A percentile compares a stretch with the other conserved stretches of the same genome.
Evolutionary conservation across 257 asterid genomes (phyloP).

Genomic region (Solanum tacnaense): DNA sequence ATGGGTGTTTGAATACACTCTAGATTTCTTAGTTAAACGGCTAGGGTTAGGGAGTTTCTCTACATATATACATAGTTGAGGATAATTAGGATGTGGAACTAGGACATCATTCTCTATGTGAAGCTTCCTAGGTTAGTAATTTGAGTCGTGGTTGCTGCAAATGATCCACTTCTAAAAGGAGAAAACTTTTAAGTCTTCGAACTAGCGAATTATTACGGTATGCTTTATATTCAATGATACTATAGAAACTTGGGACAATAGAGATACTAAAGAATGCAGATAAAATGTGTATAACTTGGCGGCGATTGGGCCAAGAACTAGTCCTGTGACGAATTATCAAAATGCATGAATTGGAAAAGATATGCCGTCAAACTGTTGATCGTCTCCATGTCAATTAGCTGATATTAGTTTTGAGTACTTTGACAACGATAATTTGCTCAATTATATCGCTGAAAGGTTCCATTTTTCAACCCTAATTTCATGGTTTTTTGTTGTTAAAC

Average conservation of each 20-base stretch:
- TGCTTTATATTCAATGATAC: not conserved
- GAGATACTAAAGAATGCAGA: not conserved
- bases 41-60: not conserved
- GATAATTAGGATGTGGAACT: not conserved
- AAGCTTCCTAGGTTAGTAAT: not conserved
- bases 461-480: not conserved
- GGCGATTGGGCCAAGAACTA: not conserved
- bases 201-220: not conserved
- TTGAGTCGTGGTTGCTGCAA: not conserved
- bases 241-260: not conserved
- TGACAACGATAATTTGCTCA: constrained; percentile 5
- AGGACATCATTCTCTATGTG: not conserved
- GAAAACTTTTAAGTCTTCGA: too few species aligned
- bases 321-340: constrained; percentile 8
- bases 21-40: not conserved
- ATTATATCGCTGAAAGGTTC: constrained; percentile 13
- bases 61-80: not conserved
- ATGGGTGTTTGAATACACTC: not conserved
- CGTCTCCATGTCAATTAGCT: constrained; percentile 9
- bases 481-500: not conserved
- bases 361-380: constrained; percentile 7
- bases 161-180: not conserved
- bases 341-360: not conserved
- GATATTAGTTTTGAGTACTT: constrained; percentile 3
- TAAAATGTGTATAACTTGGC: not conserved